Evolutionary conservation across 116 monocot genomes (phyloP), one percentile per base, ranked within the genome.

Genomic region (Zostera marina): DNA sequence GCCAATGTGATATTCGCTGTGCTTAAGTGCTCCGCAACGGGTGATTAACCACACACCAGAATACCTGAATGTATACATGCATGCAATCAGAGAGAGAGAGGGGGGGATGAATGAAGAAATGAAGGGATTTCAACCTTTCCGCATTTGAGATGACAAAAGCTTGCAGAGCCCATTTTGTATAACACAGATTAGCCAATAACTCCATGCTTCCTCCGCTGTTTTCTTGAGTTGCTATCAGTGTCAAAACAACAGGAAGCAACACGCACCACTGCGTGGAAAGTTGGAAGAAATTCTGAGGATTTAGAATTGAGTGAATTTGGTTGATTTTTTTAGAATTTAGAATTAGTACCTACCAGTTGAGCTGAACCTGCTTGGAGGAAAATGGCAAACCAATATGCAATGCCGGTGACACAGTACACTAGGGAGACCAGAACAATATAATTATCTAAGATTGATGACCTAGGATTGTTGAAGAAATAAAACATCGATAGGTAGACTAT

Each of bases 391-490:
- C 77, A 68, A 72, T 99, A 99, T 10, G 83, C 99, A 60, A 99
- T 87, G 52, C 99, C 99, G 22, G 99, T 91, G 56, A 99, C 99
- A 67, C 91, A 87, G 63, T 99, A 91, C 8, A 99, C 91, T 3
- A 99, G 83, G 16, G 83, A 76, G 8, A 99, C 70, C 61, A 99
- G 64, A 53, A 99, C 65, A n/a, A 78, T 41, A 42, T 99, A 99
- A 55, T 99, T 99, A 46, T 81, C 87, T 9, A 56, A 38, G 42
- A 99, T 75, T 45, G 90, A 83, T 41, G 98, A 99, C 49, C 98
- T 83, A 10, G 98, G 98, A 56, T 83, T 87, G 83, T 83, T 99
- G 83, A 91, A 99, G 68, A 91, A 87, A 63, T 99, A 99, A 78
- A 83, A 91, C 99, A 91, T 99, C 7, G 99, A 99, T 14, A 99